Evolutionary conservation across 225 moss, liverwort and hornwort genomes (phyloP), one percentile per base, ranked within the genome.

Genomic region (Polytrichum commune): DNA sequence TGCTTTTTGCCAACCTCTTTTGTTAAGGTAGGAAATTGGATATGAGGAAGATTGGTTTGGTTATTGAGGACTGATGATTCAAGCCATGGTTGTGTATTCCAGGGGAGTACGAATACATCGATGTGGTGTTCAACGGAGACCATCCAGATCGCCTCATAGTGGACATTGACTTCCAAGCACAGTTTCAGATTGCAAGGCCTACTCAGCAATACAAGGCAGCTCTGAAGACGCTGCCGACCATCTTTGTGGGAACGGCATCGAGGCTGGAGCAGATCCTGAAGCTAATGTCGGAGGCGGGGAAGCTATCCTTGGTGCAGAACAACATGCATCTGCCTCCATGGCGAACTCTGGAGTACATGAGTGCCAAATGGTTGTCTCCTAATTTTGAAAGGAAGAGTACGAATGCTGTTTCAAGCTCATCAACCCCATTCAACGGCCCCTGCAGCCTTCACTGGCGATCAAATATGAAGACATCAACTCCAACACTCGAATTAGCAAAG

Each of bases 311-410:
- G 70, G 86, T 68, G 65, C 89, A 96, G 82, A 93, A 83, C 70
- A 75, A 75, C 65, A 93, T 96, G 93, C 88, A 91, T 76, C 91
- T 96, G 27, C 95, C 95, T 23, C 95, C 95, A 5, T 96, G 95
- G 95, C 86, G 95, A 22, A 96, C 93, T 2, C 81, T 93, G 25
- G 90, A 88, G 60, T 96, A 96, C 80, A 91, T 96, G 88, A 86
- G 80, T 30, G 90, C 90, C 0, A 96, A 96, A 72, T 96, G 95
- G 95, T 66, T 93, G 30, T 90, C 93, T 16, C 73, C 77, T 1
- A 77, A 77, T 1, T 77, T 68, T 22, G 87, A 85, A 61, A 83
- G 89, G 55, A 82, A 84, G 72, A 27, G 26, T 63, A 56, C 26
- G 35, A 80, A 76, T 65, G 46, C 26, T 46, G 79, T 75, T 60